These are phyloP conservation scores for Rhodomyrtus tomentosa DNA, from an alignment of 345 rosid species.

Conservation along the genomic window DNA sequence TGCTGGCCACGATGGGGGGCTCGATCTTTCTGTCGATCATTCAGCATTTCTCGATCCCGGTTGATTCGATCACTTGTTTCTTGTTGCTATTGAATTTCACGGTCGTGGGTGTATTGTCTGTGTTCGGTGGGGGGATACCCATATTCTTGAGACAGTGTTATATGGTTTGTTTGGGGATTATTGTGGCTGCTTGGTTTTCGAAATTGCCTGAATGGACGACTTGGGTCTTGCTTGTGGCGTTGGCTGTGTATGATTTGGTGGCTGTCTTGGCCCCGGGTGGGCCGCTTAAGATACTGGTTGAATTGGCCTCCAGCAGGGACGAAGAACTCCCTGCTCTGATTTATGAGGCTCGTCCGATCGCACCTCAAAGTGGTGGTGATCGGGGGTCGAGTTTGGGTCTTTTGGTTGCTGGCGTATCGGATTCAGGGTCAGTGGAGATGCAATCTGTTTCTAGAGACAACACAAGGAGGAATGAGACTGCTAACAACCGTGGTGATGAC, in stretches of 20 bases:
- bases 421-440: slow-evolving; percentile 70
- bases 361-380: slow-evolving; percentile 24
- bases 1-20: slow-evolving; percentile 81
- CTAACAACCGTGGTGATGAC: slow-evolving; percentile 1
- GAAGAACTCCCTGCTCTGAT: slow-evolving; percentile 95
- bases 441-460: slow-evolving; percentile 35
- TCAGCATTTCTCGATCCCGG: slow-evolving; percentile 73
- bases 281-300: slow-evolving; percentile 84
- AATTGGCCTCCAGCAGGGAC: slow-evolving; percentile 79
- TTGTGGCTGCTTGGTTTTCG: slow-evolving; percentile 92
- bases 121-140: slow-evolving; percentile 70
- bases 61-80: slow-evolving; percentile 68
- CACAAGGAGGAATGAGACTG: slow-evolving; percentile 4
- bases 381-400: slow-evolving; percentile 39
- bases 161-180: slow-evolving; percentile 79
- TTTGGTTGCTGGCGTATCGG: slow-evolving; percentile 56
- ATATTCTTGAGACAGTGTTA: slow-evolving; percentile 72
- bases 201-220: slow-evolving; percentile 97
- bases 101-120: slow-evolving; percentile 66
- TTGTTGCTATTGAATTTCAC: slow-evolving; percentile 78
- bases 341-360: slow-evolving; percentile 88
- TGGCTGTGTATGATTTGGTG: slow-evolving; percentile 81
- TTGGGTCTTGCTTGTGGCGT: slow-evolving; percentile 75
- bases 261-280: slow-evolving; percentile 98
- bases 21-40: slow-evolving; percentile 70